phyloP scores from a whole-genome alignment of 208 protist genomes.

The Borovskyia barvae region DNA sequence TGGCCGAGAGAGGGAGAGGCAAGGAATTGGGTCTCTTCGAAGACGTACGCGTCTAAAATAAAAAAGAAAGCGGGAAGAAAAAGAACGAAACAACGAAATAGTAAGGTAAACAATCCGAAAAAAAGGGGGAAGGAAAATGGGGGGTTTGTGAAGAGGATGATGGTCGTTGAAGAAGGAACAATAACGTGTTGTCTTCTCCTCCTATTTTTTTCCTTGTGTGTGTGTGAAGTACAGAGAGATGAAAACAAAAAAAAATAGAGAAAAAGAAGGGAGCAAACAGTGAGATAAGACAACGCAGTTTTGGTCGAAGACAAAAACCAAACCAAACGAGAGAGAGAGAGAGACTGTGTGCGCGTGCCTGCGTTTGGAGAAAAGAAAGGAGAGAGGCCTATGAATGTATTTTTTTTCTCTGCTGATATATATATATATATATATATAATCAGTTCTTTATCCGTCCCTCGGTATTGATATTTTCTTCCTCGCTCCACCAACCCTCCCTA shows the following conservation, averaged over 20 bases:
- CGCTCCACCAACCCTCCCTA: no score
- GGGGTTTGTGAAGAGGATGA: neutral
- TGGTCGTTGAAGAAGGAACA: neutral
- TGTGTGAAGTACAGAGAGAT: neutral
- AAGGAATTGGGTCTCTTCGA: no score
- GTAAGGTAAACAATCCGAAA: no score
- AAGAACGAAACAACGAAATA: no score
- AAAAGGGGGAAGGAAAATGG: neutral
- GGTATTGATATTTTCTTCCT: no score
- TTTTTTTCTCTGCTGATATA: no score
- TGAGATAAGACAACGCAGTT: neutral
- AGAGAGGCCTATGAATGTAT: no score
- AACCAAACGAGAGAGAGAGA: neutral
- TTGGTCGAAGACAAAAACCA: neutral
- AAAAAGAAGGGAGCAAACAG: neutral
- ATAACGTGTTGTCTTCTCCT: neutral
- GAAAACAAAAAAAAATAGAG: slow-evolving; percentile 10
- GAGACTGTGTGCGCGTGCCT: neutral
- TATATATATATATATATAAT: no score
- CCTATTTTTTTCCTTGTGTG: neutral
- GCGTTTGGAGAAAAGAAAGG: neutral
- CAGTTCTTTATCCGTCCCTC: no score
- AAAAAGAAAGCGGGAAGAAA: slow-evolving; percentile 7
- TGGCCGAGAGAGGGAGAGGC: no score
- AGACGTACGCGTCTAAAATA: no score